These are phyloP conservation scores for Fusarium phyllophilum DNA, from an alignment of 2,329 filamentous ascomycete species.

Conservation along the genomic window DNA sequence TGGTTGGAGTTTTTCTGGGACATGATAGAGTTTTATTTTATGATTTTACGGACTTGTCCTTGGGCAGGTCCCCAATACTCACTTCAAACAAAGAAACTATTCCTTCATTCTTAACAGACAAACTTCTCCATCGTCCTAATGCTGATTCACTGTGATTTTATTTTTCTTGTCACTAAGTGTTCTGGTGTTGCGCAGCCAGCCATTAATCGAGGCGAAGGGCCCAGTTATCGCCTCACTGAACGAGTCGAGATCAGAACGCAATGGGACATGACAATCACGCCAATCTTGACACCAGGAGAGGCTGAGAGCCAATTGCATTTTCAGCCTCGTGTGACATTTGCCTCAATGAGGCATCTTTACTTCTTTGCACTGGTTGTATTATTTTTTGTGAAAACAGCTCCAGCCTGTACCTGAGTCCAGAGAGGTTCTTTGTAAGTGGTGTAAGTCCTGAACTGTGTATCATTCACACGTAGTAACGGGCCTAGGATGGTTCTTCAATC, in stretches of 20 bases:
- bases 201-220: slow-evolving; percentile 24
- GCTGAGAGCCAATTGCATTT: slow-evolving; percentile 12
- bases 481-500: neutral
- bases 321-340: neutral
- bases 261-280: slow-evolving; percentile 8
- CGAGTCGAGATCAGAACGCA: slow-evolving; percentile 14
- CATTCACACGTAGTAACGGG: neutral
- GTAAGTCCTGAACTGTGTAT: neutral
- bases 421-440: neutral
- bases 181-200: slow-evolving; percentile 15
- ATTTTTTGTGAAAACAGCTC: slow-evolving; percentile 1
- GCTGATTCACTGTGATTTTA: neutral
- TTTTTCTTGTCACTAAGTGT: neutral
- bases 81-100: neutral
- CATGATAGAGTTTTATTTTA: slow-evolving; percentile 25
- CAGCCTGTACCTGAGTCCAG: neutral
- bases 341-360: neutral
- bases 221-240: slow-evolving; percentile 33
- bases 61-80: slow-evolving; percentile 1
- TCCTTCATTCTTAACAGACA: no score
- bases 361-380: neutral
- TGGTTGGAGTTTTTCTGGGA: slow-evolving; percentile 23
- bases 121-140: neutral
- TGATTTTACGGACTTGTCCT: slow-evolving; percentile 7
- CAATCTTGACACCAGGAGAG: slow-evolving; percentile 6